phyloP scores from a whole-genome alignment of 306 rosid genomes.

The Trichosanthes truncata region DNA sequence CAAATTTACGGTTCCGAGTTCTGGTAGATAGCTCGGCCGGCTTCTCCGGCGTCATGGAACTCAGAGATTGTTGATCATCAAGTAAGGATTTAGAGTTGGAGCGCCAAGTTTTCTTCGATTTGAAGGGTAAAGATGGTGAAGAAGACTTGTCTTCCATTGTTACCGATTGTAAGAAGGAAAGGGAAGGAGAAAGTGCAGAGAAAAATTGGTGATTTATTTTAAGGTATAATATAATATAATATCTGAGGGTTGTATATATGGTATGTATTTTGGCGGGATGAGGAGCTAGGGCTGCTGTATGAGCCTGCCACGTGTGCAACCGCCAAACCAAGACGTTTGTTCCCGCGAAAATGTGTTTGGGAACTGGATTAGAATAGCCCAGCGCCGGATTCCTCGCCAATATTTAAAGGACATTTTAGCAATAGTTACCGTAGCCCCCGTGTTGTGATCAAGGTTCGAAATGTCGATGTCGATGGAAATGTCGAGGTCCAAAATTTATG shows the following conservation, averaged over 20 bases:
- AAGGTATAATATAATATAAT: not conserved
- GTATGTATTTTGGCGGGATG: constrained; percentile 32
- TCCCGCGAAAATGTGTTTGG: constrained; percentile 23
- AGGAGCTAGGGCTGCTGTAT: not conserved
- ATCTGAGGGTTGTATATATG: not conserved
- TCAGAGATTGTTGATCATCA: constrained; percentile 12
- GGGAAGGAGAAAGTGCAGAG: not conserved
- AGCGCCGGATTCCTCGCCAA: too few species aligned
- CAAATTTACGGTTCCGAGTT: constrained; percentile 33
- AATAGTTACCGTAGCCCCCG: too few species aligned
- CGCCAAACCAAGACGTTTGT: constrained; percentile 54
- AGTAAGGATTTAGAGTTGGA: constrained; percentile 19
- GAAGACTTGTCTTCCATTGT: constrained; percentile 23
- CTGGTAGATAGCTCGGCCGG: constrained; percentile 21
- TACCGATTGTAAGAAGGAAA: not conserved
- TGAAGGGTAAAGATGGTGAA: constrained; percentile 18
- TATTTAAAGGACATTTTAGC: too few species aligned
- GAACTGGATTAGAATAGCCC: too few species aligned
- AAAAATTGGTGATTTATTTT: not conserved
- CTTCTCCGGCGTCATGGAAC: constrained; percentile 58
- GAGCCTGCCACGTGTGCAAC: constrained; percentile 35
- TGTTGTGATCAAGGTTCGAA: too few species aligned
- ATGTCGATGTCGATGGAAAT: too few species aligned
- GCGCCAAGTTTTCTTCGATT: constrained; percentile 27
- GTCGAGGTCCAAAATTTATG: too few species aligned